Evolutionary conservation across 1,139 yeast genomes (phyloP).

Genomic region (Yamadazyma membranifaciens): DNA sequence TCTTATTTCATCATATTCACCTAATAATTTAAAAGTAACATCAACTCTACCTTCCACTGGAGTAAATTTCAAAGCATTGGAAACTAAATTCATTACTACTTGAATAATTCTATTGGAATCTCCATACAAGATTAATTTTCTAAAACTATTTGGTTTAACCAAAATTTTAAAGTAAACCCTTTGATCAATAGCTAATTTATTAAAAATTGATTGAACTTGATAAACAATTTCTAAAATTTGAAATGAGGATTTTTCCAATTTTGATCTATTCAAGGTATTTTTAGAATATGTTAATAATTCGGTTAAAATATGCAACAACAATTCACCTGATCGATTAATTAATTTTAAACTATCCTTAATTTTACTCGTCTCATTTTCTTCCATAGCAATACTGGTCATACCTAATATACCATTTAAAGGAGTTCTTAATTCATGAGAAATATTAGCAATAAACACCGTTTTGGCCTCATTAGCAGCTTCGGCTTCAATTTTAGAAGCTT

Average conservation of each 20-base stretch:
- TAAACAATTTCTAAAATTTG: constrained; percentile 72
- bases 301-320: constrained; percentile 80
- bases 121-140: constrained; percentile 70
- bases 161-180: constrained; percentile 60
- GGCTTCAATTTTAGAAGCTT: constrained; percentile 84
- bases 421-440: constrained; percentile 91
- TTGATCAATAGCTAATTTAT: constrained; percentile 78
- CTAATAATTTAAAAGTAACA: constrained; percentile 63
- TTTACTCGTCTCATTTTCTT: constrained; percentile 65
- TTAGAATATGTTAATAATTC: constrained; percentile 87
- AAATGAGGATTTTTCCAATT: constrained; percentile 77
- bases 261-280: constrained; percentile 84
- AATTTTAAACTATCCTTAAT: constrained; percentile 67
- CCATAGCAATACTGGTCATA: constrained; percentile 92
- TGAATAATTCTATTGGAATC: constrained; percentile 87
- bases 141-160: constrained; percentile 57
- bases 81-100: constrained; percentile 81
- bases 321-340: constrained; percentile 85
- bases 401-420: constrained; percentile 96
- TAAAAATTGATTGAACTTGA: constrained; percentile 85
- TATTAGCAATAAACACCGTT: constrained; percentile 91
- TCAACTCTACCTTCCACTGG: constrained; percentile 81
- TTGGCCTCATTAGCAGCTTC: constrained; percentile 95
- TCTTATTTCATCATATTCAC: constrained; percentile 61
- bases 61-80: constrained; percentile 85